Base-by-base conservation (phyloP, 257 asterid genomes). In the Cruciata laevipes region DNA sequence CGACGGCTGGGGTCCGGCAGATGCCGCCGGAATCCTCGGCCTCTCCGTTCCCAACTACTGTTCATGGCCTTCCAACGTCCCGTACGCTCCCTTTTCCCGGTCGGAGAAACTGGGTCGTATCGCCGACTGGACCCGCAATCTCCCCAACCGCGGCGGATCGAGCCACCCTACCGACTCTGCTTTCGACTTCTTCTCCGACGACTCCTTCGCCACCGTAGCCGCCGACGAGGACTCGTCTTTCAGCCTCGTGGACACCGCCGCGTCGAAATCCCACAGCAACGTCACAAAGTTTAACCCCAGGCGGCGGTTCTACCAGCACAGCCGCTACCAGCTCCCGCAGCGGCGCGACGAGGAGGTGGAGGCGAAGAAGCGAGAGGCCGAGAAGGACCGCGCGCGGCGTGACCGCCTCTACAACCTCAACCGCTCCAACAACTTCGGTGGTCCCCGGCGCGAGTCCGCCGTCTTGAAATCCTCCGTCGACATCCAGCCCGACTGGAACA, bases 1-100 rank as follows among this genome's bases (percentile, higher is more conserved):
- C 31, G 99, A 90, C 42, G 99, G 99, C 0, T 94, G 97, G 99
- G 99, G 99, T 7, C 98, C 98, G 2, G 95, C 85, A 13, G 97
- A 90, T 2, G 71, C 91, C 55, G 44, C 85, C 30, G 25, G 69
- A 58, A 23, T 84, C 63, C 31, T 73, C 65, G n/a, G 79, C 0
- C 73, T 83, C 52, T 58, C 88, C 33, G 80, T 71, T 20, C 76
- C 87, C 12, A 84, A 77, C 73, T 86, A 84, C 32, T n/a, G n/a
- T n/a, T n/a, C n/a, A n/a, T n/a, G n/a, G n/a, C 85, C 87, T 9
- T 76, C 91, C 24, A 86, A 90, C 67, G 94, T 87, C 3, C 99
- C 99, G 0, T 93, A 88, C 65, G 99, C 95, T 21, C 97, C 99
- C 0, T 93, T 93, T 74, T 93, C 99, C 73, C 89, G 99, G 73